Evolutionary conservation across 225 moss, liverwort and hornwort species (phyloP), one percentile per base, ranked within the genome.

Genomic region (Neckera pumila): DNA sequence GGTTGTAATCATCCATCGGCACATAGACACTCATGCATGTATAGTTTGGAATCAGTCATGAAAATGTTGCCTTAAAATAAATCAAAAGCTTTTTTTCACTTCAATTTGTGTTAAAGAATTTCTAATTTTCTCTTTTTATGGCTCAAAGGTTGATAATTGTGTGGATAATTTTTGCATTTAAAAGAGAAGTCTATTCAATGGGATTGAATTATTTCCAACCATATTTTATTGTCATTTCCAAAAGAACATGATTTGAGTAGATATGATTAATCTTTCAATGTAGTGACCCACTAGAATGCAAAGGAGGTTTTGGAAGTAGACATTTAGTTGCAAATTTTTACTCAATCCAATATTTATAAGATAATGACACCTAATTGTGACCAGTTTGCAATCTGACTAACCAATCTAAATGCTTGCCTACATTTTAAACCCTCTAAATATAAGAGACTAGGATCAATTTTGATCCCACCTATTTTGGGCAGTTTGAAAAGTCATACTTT

Each of bases 351-450:
- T 67, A n/a, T 33, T 21, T 67, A 67, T 2, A 21, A n/a, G 3
- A 12, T 67, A 12, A n/a, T 0, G 3, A 12, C 12, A 21, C 2
- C 12, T n/a, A n/a, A 3, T 11, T n/a, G 66, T n/a, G 12, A 36
- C n/a, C 3, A n/a, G 0, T 20, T 67, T 67, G n/a, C 21, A n/a
- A n/a, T n/a, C n/a, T n/a, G n/a, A 67, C 1, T 0, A 0, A 67
- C 12, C 3, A 47, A 21, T 67, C 10, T 66, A 64, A 2, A 65
- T n/a, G n/a, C 12, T n/a, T 67, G 45, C 45, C 45, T 2, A 67
- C 21, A 67, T 67, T n/a, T 12, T 7, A 21, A 67, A 21, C 6
- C 11, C 12, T 67, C 8, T 26, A 2, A 62, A 62, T 31, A 62
- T 30, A 3, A 62, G 8, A 30, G 45, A 8, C 45, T 45, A 45